Conservation (phyloP, 2,329 filamentous ascomycete species). For the Colletotrichum spaethianum region DNA sequence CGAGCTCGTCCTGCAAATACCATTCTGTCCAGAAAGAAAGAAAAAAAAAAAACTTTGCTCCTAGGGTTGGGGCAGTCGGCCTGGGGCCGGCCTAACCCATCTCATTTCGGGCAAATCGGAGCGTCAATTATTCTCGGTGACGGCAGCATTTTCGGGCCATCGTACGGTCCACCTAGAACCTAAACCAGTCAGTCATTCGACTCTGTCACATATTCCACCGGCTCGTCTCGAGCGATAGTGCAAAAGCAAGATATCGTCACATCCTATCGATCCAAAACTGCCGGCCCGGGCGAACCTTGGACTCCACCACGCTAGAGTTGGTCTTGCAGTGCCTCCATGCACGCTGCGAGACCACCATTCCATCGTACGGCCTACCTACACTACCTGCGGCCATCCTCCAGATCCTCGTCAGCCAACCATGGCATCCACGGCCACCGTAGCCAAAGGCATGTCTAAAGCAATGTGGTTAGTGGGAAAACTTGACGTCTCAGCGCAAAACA, state of each 20-base stretch:
- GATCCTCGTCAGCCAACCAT: slow-evolving; percentile 22
- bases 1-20: not conserved
- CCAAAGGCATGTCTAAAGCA: slow-evolving; percentile 31
- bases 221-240: slow-evolving; percentile 36
- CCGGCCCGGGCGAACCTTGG: slow-evolving; percentile 32
- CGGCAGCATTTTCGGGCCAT: slow-evolving; percentile 2
- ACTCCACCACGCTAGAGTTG: slow-evolving; percentile 37
- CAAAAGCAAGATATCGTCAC: slow-evolving; percentile 42
- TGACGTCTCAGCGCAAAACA: slow-evolving; percentile 37
- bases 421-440: not conserved
- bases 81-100: slow-evolving; percentile 8
- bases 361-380: not conserved
- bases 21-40: not conserved
- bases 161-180: slow-evolving; percentile 23
- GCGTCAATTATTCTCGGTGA: not conserved
- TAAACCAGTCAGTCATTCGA: slow-evolving; percentile 13
- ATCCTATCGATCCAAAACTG: slow-evolving; percentile 42
- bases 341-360: slow-evolving; percentile 29
- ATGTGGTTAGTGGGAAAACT: slow-evolving; percentile 40
- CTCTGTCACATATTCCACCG: slow-evolving; percentile 40
- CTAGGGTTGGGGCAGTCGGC: not conserved
- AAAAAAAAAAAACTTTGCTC: not conserved
- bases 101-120: not conserved
- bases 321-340: slow-evolving; percentile 32
- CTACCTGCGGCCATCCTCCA: slow-evolving; percentile 9